A percentile compares a stretch with the other conserved stretches of the same genome.
phyloP scores from a whole-genome alignment of 768 basidiomycete species.

The Suillus placidus region DNA sequence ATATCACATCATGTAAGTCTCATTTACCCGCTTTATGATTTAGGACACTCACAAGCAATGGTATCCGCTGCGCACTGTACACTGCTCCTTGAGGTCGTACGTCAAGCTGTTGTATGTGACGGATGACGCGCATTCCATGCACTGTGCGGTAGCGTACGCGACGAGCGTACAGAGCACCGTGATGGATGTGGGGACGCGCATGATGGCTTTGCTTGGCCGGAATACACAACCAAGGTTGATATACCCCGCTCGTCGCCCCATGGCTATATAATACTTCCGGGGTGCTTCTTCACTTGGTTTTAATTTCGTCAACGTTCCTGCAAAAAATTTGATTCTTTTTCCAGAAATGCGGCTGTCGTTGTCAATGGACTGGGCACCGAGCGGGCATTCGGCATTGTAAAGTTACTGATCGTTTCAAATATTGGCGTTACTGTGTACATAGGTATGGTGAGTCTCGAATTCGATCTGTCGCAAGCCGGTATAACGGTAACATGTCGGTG shows the following conservation, averaged over 20 bases:
- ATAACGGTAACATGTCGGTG: not conserved
- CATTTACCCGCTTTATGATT: not conserved
- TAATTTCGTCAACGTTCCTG: not conserved
- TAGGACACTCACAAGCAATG: conserved; percentile 1
- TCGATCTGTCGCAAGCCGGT: not conserved
- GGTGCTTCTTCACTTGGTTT: not conserved
- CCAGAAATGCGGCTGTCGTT: not conserved
- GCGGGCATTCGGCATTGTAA: not conserved
- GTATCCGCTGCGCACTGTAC: conserved; percentile 1
- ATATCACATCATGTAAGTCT: not conserved
- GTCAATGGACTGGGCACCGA: not conserved
- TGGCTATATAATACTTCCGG: not conserved
- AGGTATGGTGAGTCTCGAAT: not conserved
- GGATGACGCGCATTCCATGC: not conserved
- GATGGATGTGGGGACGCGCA: conserved; percentile 6
- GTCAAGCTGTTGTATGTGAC: not conserved
- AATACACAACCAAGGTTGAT: not conserved
- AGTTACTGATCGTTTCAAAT: not conserved
- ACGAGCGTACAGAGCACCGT: conserved; percentile 1
- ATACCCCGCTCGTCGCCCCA: not conserved
- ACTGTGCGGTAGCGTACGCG: not conserved
- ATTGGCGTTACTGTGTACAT: not conserved
- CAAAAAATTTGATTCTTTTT: not conserved
- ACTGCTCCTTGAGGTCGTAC: not conserved
- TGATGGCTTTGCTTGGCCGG: not conserved